phyloP scores from a whole-genome alignment of 2,329 filamentous ascomycete species.

The Scedosporium minutisporum region DNA sequence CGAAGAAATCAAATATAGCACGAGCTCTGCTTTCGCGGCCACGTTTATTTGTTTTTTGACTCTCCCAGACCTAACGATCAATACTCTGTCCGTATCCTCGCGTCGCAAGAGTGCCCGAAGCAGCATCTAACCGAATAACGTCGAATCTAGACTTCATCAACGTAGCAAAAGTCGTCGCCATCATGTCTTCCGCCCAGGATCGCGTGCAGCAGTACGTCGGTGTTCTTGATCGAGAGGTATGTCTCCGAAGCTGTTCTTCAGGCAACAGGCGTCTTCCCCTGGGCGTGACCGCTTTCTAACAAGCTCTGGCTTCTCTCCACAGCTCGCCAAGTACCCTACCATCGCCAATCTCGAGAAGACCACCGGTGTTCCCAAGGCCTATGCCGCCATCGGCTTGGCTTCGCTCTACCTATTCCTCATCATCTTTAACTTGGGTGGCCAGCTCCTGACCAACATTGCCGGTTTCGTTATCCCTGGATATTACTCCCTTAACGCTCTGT shows the following conservation, averaged over 20 bases:
- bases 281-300: background rate
- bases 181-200: conserved; percentile 66
- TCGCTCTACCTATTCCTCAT: conserved; percentile 84
- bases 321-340: conserved; percentile 79
- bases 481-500: conserved; percentile 73
- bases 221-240: conserved; percentile 75
- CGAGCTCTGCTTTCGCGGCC: background rate
- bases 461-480: conserved; percentile 77
- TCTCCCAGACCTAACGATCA: background rate
- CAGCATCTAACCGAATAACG: conserved; percentile 8
- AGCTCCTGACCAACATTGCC: conserved; percentile 78
- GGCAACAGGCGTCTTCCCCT: conserved; percentile 5
- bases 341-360: conserved; percentile 82
- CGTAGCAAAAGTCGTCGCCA: conserved; percentile 19
- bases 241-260: conserved; percentile 18
- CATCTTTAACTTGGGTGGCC: conserved; percentile 84
- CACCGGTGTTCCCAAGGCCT: conserved; percentile 75
- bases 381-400: conserved; percentile 65
- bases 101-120: background rate
- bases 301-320: conserved; percentile 12
- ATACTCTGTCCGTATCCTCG: conserved; percentile 6
- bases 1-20: background rate
- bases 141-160: background rate
- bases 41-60: background rate
- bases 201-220: conserved; percentile 67